Conservation (phyloP, 495 filamentous ascomycete species). For the Penicillium maclennaniae region DNA sequence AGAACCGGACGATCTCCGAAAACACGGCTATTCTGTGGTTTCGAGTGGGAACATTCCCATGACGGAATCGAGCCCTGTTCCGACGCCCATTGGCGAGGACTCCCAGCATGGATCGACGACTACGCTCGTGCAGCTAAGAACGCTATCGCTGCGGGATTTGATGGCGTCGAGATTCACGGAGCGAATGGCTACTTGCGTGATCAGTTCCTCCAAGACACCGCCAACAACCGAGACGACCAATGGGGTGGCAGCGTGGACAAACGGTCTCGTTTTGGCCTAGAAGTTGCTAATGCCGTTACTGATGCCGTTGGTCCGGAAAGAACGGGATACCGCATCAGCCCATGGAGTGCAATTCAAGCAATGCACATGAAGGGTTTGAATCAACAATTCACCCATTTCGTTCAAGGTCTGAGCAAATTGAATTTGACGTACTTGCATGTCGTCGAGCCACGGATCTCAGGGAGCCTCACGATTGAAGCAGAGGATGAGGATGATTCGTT, state of each 20-base stretch:
- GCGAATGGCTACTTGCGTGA: constrained; percentile 75
- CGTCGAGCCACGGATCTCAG: constrained; percentile 50
- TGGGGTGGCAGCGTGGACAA: constrained; percentile 73
- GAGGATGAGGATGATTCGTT: too few relatives aligned
- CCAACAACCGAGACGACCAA: constrained; percentile 59
- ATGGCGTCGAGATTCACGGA: constrained; percentile 71
- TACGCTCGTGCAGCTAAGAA: constrained; percentile 61
- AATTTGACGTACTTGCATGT: constrained; percentile 64
- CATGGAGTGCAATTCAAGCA: constrained; percentile 63
- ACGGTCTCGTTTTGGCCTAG: constrained; percentile 59
- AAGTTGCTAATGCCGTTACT: constrained; percentile 58
- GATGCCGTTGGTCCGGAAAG: constrained; percentile 60
- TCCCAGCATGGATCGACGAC: constrained; percentile 50
- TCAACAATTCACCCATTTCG: constrained; percentile 62
- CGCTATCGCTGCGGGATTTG: constrained; percentile 67
- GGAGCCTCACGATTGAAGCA: too few relatives aligned
- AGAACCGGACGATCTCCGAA: constrained; percentile 27
- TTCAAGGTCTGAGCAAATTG: constrained; percentile 45
- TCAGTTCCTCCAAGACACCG: constrained; percentile 65
- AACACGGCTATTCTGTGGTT: constrained; percentile 38
- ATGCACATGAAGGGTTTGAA: constrained; percentile 66
- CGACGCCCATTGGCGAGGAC: too few relatives aligned
- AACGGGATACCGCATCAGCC: constrained; percentile 60
- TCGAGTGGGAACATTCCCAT: constrained; percentile 46
- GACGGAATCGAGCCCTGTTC: constrained; percentile 34